A percentile compares a stretch with the other conserved stretches of the same genome.
phyloP scores from a whole-genome alignment of 2,329 filamentous ascomycete genomes.

The Spiromastix sp. region DNA sequence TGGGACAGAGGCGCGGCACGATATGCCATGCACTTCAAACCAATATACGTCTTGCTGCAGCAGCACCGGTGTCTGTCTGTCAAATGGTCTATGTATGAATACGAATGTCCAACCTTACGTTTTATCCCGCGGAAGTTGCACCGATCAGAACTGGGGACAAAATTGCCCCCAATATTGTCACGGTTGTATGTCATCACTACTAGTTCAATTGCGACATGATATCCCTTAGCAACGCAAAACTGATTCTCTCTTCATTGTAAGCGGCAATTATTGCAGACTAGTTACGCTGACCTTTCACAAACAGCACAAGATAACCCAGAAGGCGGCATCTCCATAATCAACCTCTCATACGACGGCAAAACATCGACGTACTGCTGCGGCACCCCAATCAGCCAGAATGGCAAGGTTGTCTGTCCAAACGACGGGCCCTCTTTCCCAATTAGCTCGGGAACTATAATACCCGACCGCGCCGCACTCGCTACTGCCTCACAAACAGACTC shows the following conservation, averaged over 20 bases:
- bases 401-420: slow-evolving; percentile 12
- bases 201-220: neutral
- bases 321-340: slow-evolving; percentile 16
- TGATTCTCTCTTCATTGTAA: neutral
- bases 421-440: slow-evolving; percentile 8
- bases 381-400: slow-evolving; percentile 8
- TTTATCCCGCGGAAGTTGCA: slow-evolving; percentile 20
- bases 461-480: neutral
- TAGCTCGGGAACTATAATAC: neutral
- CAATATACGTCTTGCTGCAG: slow-evolving; percentile 19
- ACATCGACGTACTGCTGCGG: slow-evolving; percentile 19
- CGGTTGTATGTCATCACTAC: neutral
- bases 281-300: neutral
- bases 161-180: slow-evolving; percentile 15
- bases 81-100: slow-evolving; percentile 21
- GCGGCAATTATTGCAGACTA: neutral
- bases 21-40: slow-evolving; percentile 18
- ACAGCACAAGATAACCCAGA: slow-evolving; percentile 9
- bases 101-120: slow-evolving; percentile 15
- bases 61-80: slow-evolving; percentile 16
- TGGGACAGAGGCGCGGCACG: slow-evolving; percentile 9
- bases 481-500: neutral
- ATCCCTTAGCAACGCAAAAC: too few species aligned
- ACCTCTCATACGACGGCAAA: slow-evolving; percentile 9
- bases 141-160: slow-evolving; percentile 19